Conservation (phyloP, 257 asterid species). For the Coffea canephora region DNA sequence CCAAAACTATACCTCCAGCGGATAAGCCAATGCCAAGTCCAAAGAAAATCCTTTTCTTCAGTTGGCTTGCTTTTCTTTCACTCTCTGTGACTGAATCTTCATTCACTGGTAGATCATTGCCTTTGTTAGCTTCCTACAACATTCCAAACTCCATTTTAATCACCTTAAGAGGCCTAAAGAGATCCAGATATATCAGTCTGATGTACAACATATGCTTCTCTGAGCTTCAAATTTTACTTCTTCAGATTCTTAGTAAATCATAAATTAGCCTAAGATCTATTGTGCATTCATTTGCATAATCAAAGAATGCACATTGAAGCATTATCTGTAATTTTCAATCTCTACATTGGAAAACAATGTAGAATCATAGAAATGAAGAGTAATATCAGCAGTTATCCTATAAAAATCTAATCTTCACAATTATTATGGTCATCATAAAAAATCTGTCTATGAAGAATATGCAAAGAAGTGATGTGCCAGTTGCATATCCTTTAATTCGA, state of each 20-base stretch:
- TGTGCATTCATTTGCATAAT: not conserved
- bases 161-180: slow-evolving; percentile 5
- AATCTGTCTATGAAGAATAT: not conserved
- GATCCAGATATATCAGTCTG: not conserved
- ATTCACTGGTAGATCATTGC: slow-evolving; percentile 36
- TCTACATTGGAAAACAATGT: too few relatives aligned
- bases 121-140: slow-evolving; percentile 68
- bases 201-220: not conserved
- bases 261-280: too few relatives aligned
- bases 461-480: not conserved
- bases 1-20: slow-evolving; percentile 83
- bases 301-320: not conserved
- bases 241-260: not conserved
- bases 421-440: not conserved
- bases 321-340: not conserved
- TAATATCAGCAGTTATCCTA: slow-evolving; percentile 1
- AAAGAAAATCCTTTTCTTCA: slow-evolving; percentile 74
- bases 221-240: not conserved
- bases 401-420: not conserved
- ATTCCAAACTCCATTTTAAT: slow-evolving; percentile 30
- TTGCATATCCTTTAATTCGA: not conserved
- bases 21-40: slow-evolving; percentile 86
- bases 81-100: slow-evolving; percentile 38
- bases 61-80: slow-evolving; percentile 54
- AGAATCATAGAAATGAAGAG: not conserved